phyloP scores from a whole-genome alignment of 2,329 filamentous ascomycete species.

The Hypomyces perniciosus region DNA sequence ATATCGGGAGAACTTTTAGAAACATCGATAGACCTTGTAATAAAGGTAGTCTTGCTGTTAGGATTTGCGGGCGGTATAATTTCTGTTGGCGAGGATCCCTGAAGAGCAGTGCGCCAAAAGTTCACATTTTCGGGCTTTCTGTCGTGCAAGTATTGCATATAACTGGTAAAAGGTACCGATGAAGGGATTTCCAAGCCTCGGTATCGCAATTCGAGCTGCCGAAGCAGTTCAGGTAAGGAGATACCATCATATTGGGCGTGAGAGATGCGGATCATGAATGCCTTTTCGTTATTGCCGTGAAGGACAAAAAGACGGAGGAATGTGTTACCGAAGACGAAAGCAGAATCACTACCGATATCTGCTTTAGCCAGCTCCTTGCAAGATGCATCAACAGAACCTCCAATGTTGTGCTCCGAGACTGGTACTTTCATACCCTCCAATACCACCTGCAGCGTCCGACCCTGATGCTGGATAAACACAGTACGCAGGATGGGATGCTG shows the following conservation, averaged over 20 bases:
- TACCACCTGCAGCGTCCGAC: slow-evolving; percentile 50
- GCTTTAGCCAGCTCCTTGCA: slow-evolving; percentile 47
- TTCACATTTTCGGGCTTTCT: slow-evolving; percentile 44
- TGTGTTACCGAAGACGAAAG: slow-evolving; percentile 41
- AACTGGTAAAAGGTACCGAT: slow-evolving; percentile 39
- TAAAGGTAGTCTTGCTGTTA: slow-evolving; percentile 30
- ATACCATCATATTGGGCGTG: slow-evolving; percentile 67
- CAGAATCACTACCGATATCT: slow-evolving; percentile 50
- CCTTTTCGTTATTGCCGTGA: no score
- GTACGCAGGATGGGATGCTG: slow-evolving; percentile 61
- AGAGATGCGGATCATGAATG: slow-evolving; percentile 54
- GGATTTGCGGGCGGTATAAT: slow-evolving; percentile 34
- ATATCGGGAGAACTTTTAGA: slow-evolving; percentile 46
- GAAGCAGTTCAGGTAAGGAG: slow-evolving; percentile 55
- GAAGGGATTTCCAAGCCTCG: slow-evolving; percentile 21
- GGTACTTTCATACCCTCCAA: slow-evolving; percentile 47
- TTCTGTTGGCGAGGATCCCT: slow-evolving; percentile 44
- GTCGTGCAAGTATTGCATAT: slow-evolving; percentile 37
- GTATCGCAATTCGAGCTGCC: slow-evolving; percentile 50
- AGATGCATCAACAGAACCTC: slow-evolving; percentile 43
- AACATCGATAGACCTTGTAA: slow-evolving; percentile 40
- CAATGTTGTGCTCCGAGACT: slow-evolving; percentile 47
- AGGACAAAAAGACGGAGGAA: slow-evolving; percentile 28
- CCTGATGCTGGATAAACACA: slow-evolving; percentile 51
- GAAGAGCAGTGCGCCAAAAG: slow-evolving; percentile 57